Evolutionary conservation across 208 protist genomes (phyloP).

Genomic region (Acanthamoeba polyphaga): DNA sequence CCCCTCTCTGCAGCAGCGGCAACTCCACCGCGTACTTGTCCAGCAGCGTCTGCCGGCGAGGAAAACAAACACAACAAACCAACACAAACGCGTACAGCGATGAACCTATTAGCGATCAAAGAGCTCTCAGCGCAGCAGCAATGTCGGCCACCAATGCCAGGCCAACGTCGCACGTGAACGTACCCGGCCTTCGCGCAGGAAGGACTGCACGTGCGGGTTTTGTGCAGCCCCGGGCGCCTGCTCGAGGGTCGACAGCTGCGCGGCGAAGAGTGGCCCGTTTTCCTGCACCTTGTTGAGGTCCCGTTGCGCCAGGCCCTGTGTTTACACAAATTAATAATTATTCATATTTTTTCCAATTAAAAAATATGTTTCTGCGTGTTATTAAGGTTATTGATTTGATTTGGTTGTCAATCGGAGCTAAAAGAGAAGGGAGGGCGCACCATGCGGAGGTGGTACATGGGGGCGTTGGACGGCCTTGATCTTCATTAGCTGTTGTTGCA

Average conservation of each 20-base stretch:
- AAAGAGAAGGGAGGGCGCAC: neutral
- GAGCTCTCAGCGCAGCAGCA: no score
- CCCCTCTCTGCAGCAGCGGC: neutral
- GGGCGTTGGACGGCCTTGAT: neutral
- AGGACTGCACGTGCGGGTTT: neutral
- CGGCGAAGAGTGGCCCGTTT: neutral
- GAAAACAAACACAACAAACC: neutral
- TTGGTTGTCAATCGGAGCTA: no score
- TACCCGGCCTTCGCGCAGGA: neutral
- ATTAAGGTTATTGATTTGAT: no score
- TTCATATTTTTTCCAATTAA: neutral
- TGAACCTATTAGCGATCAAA: neutral
- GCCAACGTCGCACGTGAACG: no score
- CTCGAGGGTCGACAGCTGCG: neutral
- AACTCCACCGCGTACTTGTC: neutral
- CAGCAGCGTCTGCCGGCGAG: neutral
- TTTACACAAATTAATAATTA: neutral
- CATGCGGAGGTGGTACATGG: conserved; percentile 9
- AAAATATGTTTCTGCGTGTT: no score
- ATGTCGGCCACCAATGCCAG: no score
- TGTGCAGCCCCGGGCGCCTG: neutral
- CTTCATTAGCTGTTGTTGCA: neutral
- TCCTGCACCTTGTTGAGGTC: neutral
- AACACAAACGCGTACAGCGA: no score
- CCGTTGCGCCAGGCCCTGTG: neutral